Evolutionary conservation across 371 early-diverging fungal species (phyloP).

Genomic region (Catenaria anguillulae): DNA sequence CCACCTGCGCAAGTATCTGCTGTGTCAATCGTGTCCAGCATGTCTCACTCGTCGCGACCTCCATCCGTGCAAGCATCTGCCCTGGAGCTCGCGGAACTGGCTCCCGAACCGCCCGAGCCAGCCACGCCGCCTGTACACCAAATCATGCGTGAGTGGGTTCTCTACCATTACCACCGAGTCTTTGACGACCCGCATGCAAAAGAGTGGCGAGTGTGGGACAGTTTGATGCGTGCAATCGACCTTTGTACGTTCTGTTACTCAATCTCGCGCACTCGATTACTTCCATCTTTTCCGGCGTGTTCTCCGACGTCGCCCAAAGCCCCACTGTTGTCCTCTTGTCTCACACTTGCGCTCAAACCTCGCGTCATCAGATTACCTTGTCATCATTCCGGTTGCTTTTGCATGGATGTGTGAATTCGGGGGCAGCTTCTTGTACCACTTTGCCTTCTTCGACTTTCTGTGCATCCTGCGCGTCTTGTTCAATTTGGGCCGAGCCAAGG

Average conservation of each 20-base stretch:
- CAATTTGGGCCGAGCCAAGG: slow-evolving; percentile 3
- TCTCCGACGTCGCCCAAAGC: neutral
- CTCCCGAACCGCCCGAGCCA: too few relatives aligned
- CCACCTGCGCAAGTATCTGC: too few relatives aligned
- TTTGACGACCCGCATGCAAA: neutral
- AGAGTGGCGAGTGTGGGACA: neutral
- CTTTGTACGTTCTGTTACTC: neutral
- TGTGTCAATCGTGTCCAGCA: too few relatives aligned
- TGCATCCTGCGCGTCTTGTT: neutral
- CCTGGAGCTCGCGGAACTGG: too few relatives aligned
- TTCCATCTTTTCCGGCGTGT: too few relatives aligned
- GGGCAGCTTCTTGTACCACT: neutral
- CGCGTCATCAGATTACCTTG: slow-evolving; percentile 3
- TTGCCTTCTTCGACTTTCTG: slow-evolving; percentile 1
- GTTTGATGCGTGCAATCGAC: neutral
- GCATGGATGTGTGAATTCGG: slow-evolving; percentile 5
- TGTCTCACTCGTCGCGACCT: too few relatives aligned
- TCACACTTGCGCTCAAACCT: neutral
- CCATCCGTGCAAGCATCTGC: too few relatives aligned
- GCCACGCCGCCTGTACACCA: too few relatives aligned
- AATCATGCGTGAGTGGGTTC: too few relatives aligned
- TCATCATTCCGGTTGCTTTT: slow-evolving; percentile 5
- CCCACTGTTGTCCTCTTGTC: too few relatives aligned
- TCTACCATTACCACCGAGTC: too few relatives aligned
- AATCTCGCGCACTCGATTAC: neutral